Base-by-base conservation (phyloP, 2,329 filamentous ascomycete species). In the Xylariaceae sp. region DNA sequence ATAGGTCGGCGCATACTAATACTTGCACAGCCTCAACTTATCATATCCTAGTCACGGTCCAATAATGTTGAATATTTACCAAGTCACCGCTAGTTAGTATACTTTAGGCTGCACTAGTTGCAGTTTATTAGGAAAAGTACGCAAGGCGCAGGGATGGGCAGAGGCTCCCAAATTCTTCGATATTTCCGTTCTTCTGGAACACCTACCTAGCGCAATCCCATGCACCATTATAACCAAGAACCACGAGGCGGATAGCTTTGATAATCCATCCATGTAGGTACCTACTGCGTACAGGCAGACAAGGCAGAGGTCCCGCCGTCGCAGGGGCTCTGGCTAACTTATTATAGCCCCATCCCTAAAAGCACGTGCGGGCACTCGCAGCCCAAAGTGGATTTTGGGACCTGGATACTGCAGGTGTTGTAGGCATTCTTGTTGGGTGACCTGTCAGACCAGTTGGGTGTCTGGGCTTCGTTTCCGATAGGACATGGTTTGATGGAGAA, bases 281-380 rank as follows among this genome's bases (percentile, higher is more conserved):
- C 11, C 4, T 33, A 39, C 21, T 39, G 24, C 11, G 19, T 26
- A 43, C 24, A 43, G 31, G 17, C 44, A 40, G 19, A 40, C n/a
- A 40, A 19, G 37, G 37, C 4, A 31, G 28, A 31, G 28, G 28
- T 31, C 12, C n/a, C n/a, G n/a, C n/a, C n/a, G n/a, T n/a, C n/a
- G n/a, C n/a, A n/a, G n/a, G 29, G 33, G 21, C 41, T 34, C 17
- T 41, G 34, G 26, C 34, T 36, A 33, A 17, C 33, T 39, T 56
- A 28, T 51, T 49, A 49, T 45, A 55, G 46, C 48, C 60, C 60
- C 33, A 43, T 45, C 28, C 40, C 43, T 17, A 16, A 53, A 61
- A 61, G 56, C 60, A 63, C 61, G 61, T 63, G 61, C 61, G 55
- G 49, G 52, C 58, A 57, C 61, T 55, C 41, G 46, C 55, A 57